Conservation (phyloP, 345 rosid genomes). For the Schrenkiella parvula region DNA sequence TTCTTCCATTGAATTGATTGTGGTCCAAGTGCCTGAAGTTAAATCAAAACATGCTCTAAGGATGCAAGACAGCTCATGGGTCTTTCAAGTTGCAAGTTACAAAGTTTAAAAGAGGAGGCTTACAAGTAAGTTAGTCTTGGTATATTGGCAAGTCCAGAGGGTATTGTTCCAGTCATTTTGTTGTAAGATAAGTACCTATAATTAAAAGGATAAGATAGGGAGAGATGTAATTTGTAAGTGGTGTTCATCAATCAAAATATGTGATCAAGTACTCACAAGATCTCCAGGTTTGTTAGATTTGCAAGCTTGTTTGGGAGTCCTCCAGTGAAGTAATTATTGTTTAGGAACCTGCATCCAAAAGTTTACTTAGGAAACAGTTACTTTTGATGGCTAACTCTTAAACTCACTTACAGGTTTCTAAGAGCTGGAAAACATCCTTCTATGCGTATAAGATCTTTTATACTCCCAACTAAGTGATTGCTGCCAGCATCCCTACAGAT, state of each 20-base stretch:
- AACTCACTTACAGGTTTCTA: constrained; percentile 59
- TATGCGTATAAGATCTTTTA: constrained; percentile 54
- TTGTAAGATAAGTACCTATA: constrained; percentile 61
- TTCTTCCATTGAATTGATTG: constrained; percentile 68
- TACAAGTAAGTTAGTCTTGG: constrained; percentile 65
- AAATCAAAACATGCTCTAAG: not conserved
- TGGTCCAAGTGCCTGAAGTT: constrained; percentile 70
- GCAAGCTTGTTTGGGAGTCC: constrained; percentile 63
- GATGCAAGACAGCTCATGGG: not conserved
- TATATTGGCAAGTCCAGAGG: constrained; percentile 53
- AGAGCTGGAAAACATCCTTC: constrained; percentile 74
- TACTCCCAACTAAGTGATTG: constrained; percentile 73
- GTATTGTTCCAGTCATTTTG: constrained; percentile 64
- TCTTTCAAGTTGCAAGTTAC: not conserved
- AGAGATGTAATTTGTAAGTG: not conserved
- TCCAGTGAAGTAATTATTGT: constrained; percentile 74
- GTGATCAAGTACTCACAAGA: constrained; percentile 47
- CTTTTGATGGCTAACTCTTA: not conserved
- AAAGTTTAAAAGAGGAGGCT: constrained; percentile 22
- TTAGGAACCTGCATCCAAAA: constrained; percentile 53
- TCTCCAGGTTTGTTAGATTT: constrained; percentile 65
- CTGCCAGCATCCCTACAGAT: constrained; percentile 67
- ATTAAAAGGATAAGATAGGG: not conserved
- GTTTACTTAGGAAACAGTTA: not conserved
- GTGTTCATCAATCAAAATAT: not conserved